A percentile compares a stretch with the other conserved stretches of the same genome.
Conservation (phyloP, 148 eudicot genomes). For the Oxyria digyna region DNA sequence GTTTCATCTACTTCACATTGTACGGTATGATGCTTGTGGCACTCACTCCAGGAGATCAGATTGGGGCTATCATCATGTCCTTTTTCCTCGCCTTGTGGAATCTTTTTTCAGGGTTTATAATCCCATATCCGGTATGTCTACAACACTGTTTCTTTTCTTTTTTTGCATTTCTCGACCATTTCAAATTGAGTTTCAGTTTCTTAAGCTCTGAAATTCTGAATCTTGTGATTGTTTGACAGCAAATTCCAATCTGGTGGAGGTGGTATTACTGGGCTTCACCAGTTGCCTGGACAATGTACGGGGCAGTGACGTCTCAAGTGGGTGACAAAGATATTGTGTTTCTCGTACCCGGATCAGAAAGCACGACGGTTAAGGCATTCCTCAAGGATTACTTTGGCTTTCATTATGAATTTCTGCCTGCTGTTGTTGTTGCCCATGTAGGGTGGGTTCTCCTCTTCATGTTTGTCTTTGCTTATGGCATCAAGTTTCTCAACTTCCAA, state of each 20-base stretch:
- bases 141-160: no score
- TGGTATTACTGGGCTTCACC: constrained; percentile 82
- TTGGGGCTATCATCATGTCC: constrained; percentile 42
- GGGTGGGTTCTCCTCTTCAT: constrained; percentile 40
- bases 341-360: constrained; percentile 31
- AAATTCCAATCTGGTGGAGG: constrained; percentile 82
- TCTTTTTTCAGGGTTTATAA: constrained; percentile 63
- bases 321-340: constrained; percentile 29
- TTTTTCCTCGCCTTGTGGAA: constrained; percentile 70
- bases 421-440: constrained; percentile 39
- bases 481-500: constrained; percentile 60
- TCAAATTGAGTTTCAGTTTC: neutral
- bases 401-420: constrained; percentile 37
- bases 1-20: constrained; percentile 48
- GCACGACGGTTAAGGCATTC: constrained; percentile 22
- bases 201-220: neutral
- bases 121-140: constrained; percentile 44
- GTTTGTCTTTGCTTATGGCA: constrained; percentile 43
- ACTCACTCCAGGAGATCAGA: constrained; percentile 49
- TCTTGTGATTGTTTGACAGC: constrained; percentile 18
- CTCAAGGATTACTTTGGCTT: constrained; percentile 35
- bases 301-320: constrained; percentile 50
- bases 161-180: no score
- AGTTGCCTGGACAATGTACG: constrained; percentile 65
- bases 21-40: constrained; percentile 80